Percentiles rank a stretch among this genome's conserved stretches.
Evolutionary conservation across 768 basidiomycete genomes (phyloP).

Genomic region (Macrolepiota dolichaula): DNA sequence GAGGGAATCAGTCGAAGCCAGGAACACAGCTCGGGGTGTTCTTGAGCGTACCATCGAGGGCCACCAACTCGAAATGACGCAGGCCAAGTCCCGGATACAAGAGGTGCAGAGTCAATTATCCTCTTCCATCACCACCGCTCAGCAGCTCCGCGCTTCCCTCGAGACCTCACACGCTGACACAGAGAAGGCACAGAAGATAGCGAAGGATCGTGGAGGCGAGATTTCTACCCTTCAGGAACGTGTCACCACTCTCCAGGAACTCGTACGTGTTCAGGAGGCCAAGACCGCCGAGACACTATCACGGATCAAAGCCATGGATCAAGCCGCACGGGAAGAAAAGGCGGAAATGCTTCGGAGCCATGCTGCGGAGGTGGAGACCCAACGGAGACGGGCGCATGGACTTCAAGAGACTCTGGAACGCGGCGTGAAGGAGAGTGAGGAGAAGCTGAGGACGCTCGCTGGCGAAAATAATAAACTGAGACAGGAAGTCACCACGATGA

Average conservation of each 20-base stretch:
- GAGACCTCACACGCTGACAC: neutral
- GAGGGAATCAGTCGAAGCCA: neutral
- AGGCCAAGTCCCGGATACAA: neutral
- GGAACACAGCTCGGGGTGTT: neutral
- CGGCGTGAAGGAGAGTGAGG: neutral
- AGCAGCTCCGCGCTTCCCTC: constrained; percentile 2
- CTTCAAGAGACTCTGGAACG: neutral
- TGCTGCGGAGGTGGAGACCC: constrained; percentile 1
- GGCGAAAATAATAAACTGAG: neutral
- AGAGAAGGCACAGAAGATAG: neutral
- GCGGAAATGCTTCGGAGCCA: neutral
- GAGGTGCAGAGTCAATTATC: neutral
- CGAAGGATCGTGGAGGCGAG: neutral
- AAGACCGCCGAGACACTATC: neutral
- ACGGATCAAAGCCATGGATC: neutral
- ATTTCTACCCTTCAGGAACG: neutral
- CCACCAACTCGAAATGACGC: neutral
- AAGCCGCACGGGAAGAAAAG: neutral
- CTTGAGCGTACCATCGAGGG: neutral
- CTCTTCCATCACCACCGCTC: neutral
- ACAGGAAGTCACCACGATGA: neutral
- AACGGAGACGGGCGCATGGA: neutral
- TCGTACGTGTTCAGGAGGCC: neutral
- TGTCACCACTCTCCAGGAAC: neutral
- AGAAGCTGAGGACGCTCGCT: neutral